Percentiles rank a stretch among this genome's conserved stretches.
Evolutionary conservation across 169 alveolate genomes (phyloP).

Genomic region (Cryptosporidium baileyi): DNA sequence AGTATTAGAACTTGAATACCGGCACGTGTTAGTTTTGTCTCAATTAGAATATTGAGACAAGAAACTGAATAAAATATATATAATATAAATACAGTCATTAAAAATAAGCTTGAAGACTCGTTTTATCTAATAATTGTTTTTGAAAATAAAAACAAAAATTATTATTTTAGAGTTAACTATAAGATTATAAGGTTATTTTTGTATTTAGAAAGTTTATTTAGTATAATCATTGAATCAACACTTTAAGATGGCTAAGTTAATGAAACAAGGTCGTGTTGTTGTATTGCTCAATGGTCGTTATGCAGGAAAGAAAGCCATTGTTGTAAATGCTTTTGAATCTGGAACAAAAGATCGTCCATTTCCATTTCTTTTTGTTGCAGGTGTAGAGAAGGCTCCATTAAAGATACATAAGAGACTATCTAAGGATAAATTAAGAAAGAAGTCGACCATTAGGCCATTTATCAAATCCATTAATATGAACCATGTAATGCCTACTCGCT

Average conservation of each 20-base stretch:
- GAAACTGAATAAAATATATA: too few species aligned
- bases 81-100: too few species aligned
- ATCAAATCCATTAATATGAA: slow-evolving; percentile 95
- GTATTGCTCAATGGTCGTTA: slow-evolving; percentile 96
- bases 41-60: too few species aligned
- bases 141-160: too few species aligned
- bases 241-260: slow-evolving; percentile 79
- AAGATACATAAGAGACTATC: slow-evolving; percentile 92
- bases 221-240: too few species aligned
- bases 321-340: slow-evolving; percentile 93
- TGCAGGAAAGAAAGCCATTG: slow-evolving; percentile 98
- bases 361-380: slow-evolving; percentile 95
- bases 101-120: too few species aligned
- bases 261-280: slow-evolving; percentile 97
- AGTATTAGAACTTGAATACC: too few species aligned
- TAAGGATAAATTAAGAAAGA: slow-evolving; percentile 89
- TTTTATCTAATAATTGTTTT: too few species aligned
- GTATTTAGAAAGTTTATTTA: too few species aligned
- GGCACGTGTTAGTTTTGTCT: too few species aligned
- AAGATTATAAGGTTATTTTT: too few species aligned
- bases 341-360: slow-evolving; percentile 94
- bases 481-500: slow-evolving; percentile 99
- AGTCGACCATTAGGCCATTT: slow-evolving; percentile 93
- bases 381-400: slow-evolving; percentile 95
- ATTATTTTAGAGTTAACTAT: too few species aligned